These are phyloP conservation scores for Trametes coccinea DNA, from an alignment of 768 basidiomycete species.

Conservation along the genomic window DNA sequence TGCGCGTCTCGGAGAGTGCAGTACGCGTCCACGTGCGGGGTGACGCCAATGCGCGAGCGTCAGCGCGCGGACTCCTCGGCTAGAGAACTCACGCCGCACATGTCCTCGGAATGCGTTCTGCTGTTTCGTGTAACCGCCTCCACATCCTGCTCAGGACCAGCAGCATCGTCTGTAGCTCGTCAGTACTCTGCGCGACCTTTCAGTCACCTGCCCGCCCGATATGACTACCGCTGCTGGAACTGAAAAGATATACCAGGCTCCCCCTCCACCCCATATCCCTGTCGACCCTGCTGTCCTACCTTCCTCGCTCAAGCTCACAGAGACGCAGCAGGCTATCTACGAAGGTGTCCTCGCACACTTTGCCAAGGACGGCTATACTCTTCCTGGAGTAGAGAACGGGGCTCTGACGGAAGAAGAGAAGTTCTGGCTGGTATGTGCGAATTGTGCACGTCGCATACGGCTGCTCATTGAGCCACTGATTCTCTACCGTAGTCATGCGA, in stretches of 20 bases:
- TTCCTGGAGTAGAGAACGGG: slow-evolving; percentile 48
- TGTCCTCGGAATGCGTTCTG: neutral
- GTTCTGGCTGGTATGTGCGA: slow-evolving; percentile 66
- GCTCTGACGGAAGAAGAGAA: slow-evolving; percentile 64
- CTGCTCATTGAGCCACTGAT: neutral
- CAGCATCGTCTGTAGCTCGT: neutral
- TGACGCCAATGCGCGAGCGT: slow-evolving; percentile 1
- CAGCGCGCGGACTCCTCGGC: slow-evolving; percentile 1
- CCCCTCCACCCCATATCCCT: slow-evolving; percentile 23
- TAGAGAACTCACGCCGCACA: neutral
- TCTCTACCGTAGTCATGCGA: slow-evolving; percentile 50
- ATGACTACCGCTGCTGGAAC: neutral
- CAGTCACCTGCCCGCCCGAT: no score
- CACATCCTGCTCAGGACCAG: neutral
- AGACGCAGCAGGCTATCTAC: slow-evolving; percentile 50
- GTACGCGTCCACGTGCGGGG: slow-evolving; percentile 6
- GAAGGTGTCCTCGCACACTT: slow-evolving; percentile 63
- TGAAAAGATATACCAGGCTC: slow-evolving; percentile 20
- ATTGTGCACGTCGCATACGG: neutral
- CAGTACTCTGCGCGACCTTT: neutral
- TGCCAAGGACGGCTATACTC: slow-evolving; percentile 46
- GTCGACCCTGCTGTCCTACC: slow-evolving; percentile 15
- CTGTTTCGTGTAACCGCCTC: neutral
- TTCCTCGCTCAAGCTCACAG: slow-evolving; percentile 35
- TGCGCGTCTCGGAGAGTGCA: neutral